These are phyloP conservation scores for Aureobasidium pullulans DNA, from an alignment of 2,329 filamentous ascomycete genomes.

Conservation along the genomic window DNA sequence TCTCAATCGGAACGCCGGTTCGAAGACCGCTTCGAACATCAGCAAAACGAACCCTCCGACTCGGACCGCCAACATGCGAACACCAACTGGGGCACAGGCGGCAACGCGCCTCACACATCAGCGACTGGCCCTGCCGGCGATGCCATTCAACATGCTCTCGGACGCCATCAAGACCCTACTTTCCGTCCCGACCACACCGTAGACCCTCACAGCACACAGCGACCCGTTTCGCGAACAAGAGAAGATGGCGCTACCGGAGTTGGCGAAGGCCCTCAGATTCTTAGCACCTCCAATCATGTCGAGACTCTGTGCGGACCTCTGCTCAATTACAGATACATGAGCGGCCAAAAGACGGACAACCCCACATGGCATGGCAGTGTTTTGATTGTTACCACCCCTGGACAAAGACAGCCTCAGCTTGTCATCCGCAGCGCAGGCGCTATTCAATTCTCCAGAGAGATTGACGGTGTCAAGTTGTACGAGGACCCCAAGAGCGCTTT, in stretches of 20 bases:
- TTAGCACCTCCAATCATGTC: conserved; percentile 33
- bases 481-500: conserved; percentile 53
- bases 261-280: conserved; percentile 36
- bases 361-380: conserved; percentile 76
- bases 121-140: background rate
- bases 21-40: conserved; percentile 11
- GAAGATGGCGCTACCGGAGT: conserved; percentile 27
- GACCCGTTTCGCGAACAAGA: conserved; percentile 3
- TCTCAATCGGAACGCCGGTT: background rate
- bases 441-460: conserved; percentile 27
- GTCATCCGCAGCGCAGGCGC: conserved; percentile 41
- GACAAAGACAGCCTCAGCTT: conserved; percentile 55
- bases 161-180: conserved; percentile 4
- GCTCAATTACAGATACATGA: conserved; percentile 71
- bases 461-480: conserved; percentile 50
- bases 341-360: conserved; percentile 39
- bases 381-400: conserved; percentile 70
- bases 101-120: background rate
- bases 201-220: background rate
- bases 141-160: conserved; percentile 2
- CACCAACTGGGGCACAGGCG: background rate
- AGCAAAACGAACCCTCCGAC: conserved; percentile 7
- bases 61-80: background rate
- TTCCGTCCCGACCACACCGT: conserved; percentile 9
- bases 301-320: conserved; percentile 66